Percentiles rank a stretch among this genome's conserved stretches.
Conservation (phyloP, 345 rosid genomes). For the Tarenaya hassleriana region DNA sequence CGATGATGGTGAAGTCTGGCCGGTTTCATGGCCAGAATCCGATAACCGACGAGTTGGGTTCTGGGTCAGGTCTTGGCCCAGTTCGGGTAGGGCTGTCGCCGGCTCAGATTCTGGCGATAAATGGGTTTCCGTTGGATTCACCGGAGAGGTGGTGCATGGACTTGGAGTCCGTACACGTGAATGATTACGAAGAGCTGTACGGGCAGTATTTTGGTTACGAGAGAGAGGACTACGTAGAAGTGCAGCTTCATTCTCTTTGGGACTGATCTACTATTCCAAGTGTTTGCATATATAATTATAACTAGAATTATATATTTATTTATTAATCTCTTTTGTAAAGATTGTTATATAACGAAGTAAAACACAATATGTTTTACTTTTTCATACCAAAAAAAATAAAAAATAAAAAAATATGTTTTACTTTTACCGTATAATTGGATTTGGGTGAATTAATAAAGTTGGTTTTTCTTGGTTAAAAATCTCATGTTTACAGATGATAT, state of each 20-base stretch:
- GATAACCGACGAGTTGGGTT: background rate
- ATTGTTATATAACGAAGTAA: too few species aligned
- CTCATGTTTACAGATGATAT: too few species aligned
- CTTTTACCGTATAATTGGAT: too few species aligned
- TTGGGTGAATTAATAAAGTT: too few species aligned
- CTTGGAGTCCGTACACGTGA: slow-evolving; percentile 28
- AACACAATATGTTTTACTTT: too few species aligned
- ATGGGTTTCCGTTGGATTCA: slow-evolving; percentile 70
- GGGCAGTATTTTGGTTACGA: slow-evolving; percentile 20
- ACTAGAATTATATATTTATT: too few species aligned
- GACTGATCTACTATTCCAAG: background rate
- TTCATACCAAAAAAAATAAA: too few species aligned
- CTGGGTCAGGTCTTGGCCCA: slow-evolving; percentile 27
- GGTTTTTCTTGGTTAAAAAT: too few species aligned
- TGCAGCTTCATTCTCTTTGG: slow-evolving; percentile 26
- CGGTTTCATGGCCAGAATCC: background rate
- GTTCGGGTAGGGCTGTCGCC: slow-evolving; percentile 52
- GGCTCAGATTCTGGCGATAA: slow-evolving; percentile 78
- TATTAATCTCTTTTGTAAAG: too few species aligned
- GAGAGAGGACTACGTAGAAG: slow-evolving; percentile 9
- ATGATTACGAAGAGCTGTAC: slow-evolving; percentile 26
- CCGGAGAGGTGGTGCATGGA: slow-evolving; percentile 56
- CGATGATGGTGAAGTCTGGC: slow-evolving; percentile 28
- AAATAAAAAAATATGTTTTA: too few species aligned
- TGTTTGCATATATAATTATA: too few species aligned